These are phyloP conservation scores for Oryza australiensis DNA, from an alignment of 176 grass and related monocot genomes.

Conservation along the genomic window DNA sequence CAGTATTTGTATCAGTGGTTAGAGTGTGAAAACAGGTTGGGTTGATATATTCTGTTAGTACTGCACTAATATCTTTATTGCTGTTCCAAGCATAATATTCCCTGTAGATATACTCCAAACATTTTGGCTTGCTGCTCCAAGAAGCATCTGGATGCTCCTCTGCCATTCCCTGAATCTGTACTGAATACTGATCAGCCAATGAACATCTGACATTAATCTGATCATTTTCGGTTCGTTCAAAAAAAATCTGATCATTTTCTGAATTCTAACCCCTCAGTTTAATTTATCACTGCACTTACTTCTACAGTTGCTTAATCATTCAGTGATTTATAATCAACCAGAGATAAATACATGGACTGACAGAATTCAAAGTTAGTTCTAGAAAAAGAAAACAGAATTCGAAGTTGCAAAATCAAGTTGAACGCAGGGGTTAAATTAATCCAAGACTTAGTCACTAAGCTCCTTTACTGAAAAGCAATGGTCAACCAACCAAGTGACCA, in stretches of 20 bases:
- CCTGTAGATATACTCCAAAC: neutral
- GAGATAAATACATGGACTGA: too few species aligned
- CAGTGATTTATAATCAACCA: neutral
- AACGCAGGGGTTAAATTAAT: neutral
- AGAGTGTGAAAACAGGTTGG: neutral
- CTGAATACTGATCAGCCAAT: neutral
- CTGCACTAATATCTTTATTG: neutral
- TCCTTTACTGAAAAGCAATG: neutral
- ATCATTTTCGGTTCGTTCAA: too few species aligned
- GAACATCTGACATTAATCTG: neutral
- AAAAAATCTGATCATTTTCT: neutral
- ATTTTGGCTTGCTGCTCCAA: neutral
- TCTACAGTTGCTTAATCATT: neutral
- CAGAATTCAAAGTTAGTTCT: neutral
- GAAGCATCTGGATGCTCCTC: neutral
- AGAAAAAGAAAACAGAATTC: neutral
- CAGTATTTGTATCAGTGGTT: neutral
- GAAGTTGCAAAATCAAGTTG: neutral
- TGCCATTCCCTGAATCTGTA: neutral
- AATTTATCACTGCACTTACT: neutral
- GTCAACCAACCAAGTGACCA: neutral
- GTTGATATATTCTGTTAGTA: neutral
- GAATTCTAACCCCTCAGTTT: neutral
- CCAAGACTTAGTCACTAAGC: constrained; percentile 13
- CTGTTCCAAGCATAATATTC: neutral